Evolutionary conservation across 2,329 filamentous ascomycete genomes (phyloP).

Genomic region (Exophiala viscosa): DNA sequence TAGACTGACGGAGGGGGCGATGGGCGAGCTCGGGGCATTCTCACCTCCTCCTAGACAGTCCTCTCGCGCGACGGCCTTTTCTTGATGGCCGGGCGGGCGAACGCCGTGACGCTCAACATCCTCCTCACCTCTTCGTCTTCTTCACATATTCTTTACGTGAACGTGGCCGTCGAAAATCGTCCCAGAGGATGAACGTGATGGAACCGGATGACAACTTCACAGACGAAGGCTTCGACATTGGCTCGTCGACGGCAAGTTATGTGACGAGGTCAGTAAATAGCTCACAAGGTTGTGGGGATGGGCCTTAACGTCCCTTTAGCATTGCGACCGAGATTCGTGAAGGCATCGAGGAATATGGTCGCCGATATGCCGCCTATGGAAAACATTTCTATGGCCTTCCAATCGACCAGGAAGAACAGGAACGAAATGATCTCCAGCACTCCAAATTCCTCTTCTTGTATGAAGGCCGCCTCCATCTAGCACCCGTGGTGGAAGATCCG

Average conservation of each 20-base stretch:
- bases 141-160: too few relatives aligned
- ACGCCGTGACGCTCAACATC: too few relatives aligned
- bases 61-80: too few relatives aligned
- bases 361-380: conserved; percentile 17
- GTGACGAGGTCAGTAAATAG: conserved; percentile 6
- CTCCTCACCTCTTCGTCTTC: too few relatives aligned
- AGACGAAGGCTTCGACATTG: conserved; percentile 8
- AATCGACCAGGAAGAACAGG: conserved; percentile 15
- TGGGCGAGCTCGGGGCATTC: too few relatives aligned
- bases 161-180: neutral
- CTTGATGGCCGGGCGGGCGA: too few relatives aligned
- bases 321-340: conserved; percentile 18
- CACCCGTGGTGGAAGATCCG: conserved; percentile 13
- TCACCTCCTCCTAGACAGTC: too few relatives aligned
- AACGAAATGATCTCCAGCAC: conserved; percentile 10
- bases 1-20: too few relatives aligned
- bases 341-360: conserved; percentile 17
- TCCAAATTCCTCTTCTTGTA: conserved; percentile 2
- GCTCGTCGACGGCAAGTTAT: conserved; percentile 4
- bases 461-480: conserved; percentile 8
- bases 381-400: conserved; percentile 14
- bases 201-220: conserved; percentile 5
- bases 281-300: neutral
- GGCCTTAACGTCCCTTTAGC: neutral
- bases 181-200: neutral